These are phyloP conservation scores for Talaromyces proteolyticus DNA, from an alignment of 495 filamentous ascomycete species.

Conservation along the genomic window DNA sequence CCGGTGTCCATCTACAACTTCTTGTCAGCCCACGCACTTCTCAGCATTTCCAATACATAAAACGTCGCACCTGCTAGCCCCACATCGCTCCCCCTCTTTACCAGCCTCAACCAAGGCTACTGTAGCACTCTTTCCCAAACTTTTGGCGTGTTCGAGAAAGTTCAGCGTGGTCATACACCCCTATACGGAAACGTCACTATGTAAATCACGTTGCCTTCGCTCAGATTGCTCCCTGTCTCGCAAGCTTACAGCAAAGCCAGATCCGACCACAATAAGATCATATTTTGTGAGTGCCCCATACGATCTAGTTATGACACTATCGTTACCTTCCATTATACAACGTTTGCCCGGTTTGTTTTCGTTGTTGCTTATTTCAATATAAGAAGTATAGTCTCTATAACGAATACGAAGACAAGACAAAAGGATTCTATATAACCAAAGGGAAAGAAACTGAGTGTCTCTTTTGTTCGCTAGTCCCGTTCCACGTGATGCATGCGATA, in stretches of 20 bases:
- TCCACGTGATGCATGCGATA: too few relatives aligned
- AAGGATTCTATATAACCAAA: too few relatives aligned
- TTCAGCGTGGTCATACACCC: not conserved
- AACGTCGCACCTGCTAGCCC: not conserved
- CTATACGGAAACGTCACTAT: not conserved
- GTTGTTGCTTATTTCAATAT: too few relatives aligned
- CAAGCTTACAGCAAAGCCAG: conserved; percentile 53
- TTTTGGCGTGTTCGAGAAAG: not conserved
- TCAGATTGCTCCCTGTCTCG: not conserved
- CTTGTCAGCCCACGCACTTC: not conserved
- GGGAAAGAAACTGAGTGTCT: too few relatives aligned
- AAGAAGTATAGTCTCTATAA: too few relatives aligned
- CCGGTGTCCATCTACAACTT: not conserved
- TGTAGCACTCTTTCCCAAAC: not conserved
- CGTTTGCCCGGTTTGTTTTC: too few relatives aligned
- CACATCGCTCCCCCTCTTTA: not conserved
- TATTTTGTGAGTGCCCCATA: too few relatives aligned
- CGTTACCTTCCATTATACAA: too few relatives aligned
- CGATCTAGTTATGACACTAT: too few relatives aligned
- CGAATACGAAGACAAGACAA: too few relatives aligned
- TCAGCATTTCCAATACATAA: not conserved
- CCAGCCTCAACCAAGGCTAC: not conserved
- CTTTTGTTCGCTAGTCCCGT: too few relatives aligned
- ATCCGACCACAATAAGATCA: conserved; percentile 68
- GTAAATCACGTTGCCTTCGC: not conserved